phyloP scores from a whole-genome alignment of 352 stramenopile genomes.

The Detonula confervacea region DNA sequence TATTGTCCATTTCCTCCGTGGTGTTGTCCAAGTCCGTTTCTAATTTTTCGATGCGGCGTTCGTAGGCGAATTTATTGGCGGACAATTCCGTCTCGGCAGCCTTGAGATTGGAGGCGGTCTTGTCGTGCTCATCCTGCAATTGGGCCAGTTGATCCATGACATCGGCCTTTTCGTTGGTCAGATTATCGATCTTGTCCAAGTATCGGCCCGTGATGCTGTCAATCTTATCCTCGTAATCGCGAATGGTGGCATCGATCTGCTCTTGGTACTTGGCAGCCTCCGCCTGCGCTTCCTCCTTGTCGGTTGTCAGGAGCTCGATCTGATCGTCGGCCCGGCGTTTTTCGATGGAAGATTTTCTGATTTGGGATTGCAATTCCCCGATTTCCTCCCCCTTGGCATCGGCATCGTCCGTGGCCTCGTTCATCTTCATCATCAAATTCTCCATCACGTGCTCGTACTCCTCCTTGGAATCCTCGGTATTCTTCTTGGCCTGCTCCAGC shows the following conservation, averaged over 20 bases:
- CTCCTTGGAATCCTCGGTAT: constrained; percentile 41
- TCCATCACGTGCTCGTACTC: constrained; percentile 55
- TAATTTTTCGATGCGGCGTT: constrained; percentile 57
- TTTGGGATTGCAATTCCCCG: constrained; percentile 24
- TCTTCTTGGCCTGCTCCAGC: constrained; percentile 42
- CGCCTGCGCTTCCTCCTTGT: constrained; percentile 48
- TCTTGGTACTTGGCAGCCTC: constrained; percentile 41
- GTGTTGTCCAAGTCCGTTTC: constrained; percentile 54
- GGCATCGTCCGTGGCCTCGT: constrained; percentile 43
- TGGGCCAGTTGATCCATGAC: constrained; percentile 38
- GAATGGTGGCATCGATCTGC: constrained; percentile 47
- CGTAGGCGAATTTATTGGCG: constrained; percentile 53
- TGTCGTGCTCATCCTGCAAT: constrained; percentile 47
- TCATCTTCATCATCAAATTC: constrained; percentile 61
- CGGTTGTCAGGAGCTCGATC: constrained; percentile 43
- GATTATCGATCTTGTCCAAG: constrained; percentile 51
- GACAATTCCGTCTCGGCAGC: constrained; percentile 44
- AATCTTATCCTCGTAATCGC: constrained; percentile 53
- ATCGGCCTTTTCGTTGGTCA: constrained; percentile 53
- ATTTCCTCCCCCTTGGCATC: constrained; percentile 40
- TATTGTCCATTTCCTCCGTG: constrained; percentile 32
- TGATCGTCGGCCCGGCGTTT: constrained; percentile 44
- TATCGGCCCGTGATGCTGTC: constrained; percentile 58
- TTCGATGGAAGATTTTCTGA: constrained; percentile 39
- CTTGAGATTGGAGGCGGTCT: constrained; percentile 26